Evolutionary conservation across 805 yeast genomes (phyloP).

Genomic region (Zygotorulaspora chibaensis): DNA sequence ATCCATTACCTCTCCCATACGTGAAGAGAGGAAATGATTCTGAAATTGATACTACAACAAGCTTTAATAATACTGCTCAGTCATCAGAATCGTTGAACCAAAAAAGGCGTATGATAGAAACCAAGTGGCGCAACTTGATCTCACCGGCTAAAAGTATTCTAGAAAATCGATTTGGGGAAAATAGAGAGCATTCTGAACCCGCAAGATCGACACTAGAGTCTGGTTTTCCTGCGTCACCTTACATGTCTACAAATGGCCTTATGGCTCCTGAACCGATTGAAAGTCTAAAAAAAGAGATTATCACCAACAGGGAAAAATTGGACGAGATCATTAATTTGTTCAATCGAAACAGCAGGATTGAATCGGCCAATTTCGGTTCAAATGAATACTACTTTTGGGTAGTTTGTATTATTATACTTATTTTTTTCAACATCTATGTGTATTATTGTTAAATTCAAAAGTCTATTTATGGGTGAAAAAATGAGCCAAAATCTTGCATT

Average conservation of each 20-base stretch:
- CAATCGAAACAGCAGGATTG: slow-evolving; percentile 2
- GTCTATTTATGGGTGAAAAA: not conserved
- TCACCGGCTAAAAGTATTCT: slow-evolving; percentile 13
- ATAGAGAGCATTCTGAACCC: slow-evolving; percentile 8
- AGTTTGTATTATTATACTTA: slow-evolving; percentile 30
- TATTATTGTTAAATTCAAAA: slow-evolving; percentile 22
- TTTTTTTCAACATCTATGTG: slow-evolving; percentile 28
- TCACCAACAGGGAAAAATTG: slow-evolving; percentile 22
- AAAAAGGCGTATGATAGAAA: slow-evolving; percentile 14
- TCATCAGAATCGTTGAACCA: slow-evolving; percentile 6
- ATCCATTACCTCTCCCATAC: slow-evolving; percentile 40
- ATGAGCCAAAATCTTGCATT: not conserved
- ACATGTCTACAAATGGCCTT: not conserved
- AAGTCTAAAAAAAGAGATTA: slow-evolving; percentile 20
- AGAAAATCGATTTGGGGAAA: slow-evolving; percentile 19
- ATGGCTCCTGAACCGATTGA: not conserved
- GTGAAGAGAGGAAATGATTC: slow-evolving; percentile 7
- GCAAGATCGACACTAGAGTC: not conserved
- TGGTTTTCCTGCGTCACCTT: not conserved
- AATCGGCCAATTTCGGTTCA: not conserved
- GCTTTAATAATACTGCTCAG: not conserved
- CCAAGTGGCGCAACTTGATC: slow-evolving; percentile 17
- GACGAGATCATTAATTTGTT: slow-evolving; percentile 26
- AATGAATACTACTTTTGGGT: slow-evolving; percentile 24
- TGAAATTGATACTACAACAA: not conserved